These are phyloP conservation scores for Peronospora farinosa DNA, from an alignment of 352 stramenopile genomes.

Conservation along the genomic window DNA sequence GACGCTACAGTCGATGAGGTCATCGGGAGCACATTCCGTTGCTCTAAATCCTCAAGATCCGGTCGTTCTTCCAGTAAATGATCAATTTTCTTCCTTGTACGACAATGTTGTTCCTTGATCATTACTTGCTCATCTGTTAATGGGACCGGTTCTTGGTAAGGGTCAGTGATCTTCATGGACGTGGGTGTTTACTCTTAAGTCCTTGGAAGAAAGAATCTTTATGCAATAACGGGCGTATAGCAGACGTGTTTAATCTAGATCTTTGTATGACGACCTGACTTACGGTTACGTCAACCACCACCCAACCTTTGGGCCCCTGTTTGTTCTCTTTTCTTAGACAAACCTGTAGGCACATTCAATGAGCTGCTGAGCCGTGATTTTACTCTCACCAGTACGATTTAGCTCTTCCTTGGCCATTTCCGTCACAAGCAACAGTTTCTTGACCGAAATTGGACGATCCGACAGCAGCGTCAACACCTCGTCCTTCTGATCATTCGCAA, in stretches of 20 bases:
- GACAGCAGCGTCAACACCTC: conserved; percentile 66
- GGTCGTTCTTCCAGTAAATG: conserved; percentile 51
- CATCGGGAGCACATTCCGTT: conserved; percentile 46
- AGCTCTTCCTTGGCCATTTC: conserved; percentile 94
- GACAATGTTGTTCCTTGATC: conserved; percentile 36
- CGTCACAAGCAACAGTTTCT: conserved; percentile 94
- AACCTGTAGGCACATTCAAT: conserved; percentile 85
- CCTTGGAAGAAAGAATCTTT: no score
- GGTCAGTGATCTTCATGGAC: background rate
- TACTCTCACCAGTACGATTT: conserved; percentile 48
- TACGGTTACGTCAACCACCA: background rate
- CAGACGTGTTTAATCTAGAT: no score
- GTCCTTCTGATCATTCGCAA: conserved; percentile 57
- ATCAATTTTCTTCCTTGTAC: conserved; percentile 55
- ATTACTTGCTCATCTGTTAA: conserved; percentile 19
- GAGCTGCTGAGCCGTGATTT: conserved; percentile 69
- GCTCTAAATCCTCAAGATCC: conserved; percentile 47
- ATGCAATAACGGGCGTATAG: no score
- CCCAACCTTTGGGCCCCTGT: background rate
- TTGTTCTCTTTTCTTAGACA: conserved; percentile 20
- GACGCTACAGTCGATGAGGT: conserved; percentile 43
- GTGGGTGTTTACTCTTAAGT: conserved; percentile 21
- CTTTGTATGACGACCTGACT: no score
- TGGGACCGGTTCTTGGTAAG: conserved; percentile 1
- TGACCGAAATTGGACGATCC: conserved; percentile 95